Evolutionary conservation across 495 filamentous ascomycete species (phyloP), one percentile per base, ranked within the genome.

Genomic region (Aspergillus indologenus): DNA sequence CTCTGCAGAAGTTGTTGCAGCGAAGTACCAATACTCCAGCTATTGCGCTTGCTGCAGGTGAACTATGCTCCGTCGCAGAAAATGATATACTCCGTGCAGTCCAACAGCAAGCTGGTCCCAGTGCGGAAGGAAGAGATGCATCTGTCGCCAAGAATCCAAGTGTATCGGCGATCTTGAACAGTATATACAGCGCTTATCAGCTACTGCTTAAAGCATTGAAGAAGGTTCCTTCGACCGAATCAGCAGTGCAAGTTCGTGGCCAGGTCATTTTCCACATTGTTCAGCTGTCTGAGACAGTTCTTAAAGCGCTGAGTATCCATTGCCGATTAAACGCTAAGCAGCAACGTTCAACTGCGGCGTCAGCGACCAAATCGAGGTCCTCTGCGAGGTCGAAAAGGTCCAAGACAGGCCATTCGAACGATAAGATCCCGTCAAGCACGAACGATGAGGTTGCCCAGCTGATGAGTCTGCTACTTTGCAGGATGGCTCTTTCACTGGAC

Each of bases 261-360:
- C 68, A 73, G 12, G 26, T 80, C 23, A 63, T 57, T 1, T 81
- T 79, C 63, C 69, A 72, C 26, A 55, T 81, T 8, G 74, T 75
- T 14, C 65, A 61, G 24, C 64, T 81, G 15, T 80, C 76, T 54
- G 70, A 77, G 34, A 69, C 70, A 18, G 66, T 61, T 6, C 63
- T 81, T 59, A 57, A 67, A 12, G 60, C 63, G 29, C 59, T 81
- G 3, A 59, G 67, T 18, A 59, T 63, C 7, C 47, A 69, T 50
- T 75, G 75, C 54, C 65, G 57, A 51, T 3, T 62, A 68, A 29
- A 45, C 66, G 14, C n/a, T n/a, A 55, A 60, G 11, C 50, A 60
- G 19, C 59, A 52, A 0, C 17, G 14, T 1, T 23, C 61, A 6
- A 3, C 40, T 48, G 60, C 47, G 31, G 4, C 49, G 17, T 58